Evolutionary conservation across 306 rosid species (phyloP), one percentile per base, ranked within the genome.

Genomic region (Vigna unguiculata): DNA sequence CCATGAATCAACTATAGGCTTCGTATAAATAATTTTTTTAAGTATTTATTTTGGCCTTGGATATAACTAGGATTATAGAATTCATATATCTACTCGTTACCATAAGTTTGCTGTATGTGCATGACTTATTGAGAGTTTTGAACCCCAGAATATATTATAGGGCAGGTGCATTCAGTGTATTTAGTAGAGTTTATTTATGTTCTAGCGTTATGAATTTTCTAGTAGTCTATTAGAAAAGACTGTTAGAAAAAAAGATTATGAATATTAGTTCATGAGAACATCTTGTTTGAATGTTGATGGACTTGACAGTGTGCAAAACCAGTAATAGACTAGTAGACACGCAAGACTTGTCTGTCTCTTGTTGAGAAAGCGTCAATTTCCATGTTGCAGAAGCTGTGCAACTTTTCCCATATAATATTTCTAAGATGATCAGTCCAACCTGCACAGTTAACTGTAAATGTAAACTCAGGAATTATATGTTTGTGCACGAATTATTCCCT

Each of bases 221-320:
- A 54, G 24, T 4, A 55, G 4, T 55, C 61, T 55, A 22, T 10
- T 55, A 55, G 20, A 69, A 12, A 57, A 59, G 43, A 6, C 40
- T 20, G 41, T 48, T 16, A 43, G 34, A 46, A 10, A 47, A 20
- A 19, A 45, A n/a, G 45, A 19, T 30, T 48, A 34, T 38, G 43
- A 46, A 58, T 7, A 58, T 47, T 46, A 78, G 70, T 21, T 28
- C 11, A 11, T 20, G 58, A 71, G 49, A 51, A 40, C 67, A 34
- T 48, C 41, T 78, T 61, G 54, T 71, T 62, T 55, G 28, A 72
- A 71, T 58, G 53, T 78, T 69, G 58, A 17, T 19, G 14, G 47
- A 32, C 63, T 58, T 2, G 13, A 59, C 53, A 59, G 14, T 21
- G 64, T 47, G 71, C 62, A 11, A 34, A 78, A 57, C 48, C 52